Conservation (phyloP, 176 grass and related monocot genomes). For the Tillandsia fasciculata region DNA sequence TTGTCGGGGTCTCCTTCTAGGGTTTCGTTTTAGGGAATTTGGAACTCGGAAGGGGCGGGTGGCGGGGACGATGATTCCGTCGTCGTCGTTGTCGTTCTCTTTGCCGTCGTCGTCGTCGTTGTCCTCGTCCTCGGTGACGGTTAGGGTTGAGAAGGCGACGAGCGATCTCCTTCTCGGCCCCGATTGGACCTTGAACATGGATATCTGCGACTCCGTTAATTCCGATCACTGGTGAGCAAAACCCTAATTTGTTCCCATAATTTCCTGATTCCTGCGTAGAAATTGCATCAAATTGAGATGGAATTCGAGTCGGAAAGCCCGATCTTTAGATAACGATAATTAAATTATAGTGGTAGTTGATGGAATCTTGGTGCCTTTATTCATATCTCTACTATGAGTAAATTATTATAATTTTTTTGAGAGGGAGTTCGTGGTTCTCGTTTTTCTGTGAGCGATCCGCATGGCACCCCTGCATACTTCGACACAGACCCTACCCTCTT, state of each 20-base stretch:
- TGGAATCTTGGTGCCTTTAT: background rate
- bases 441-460: too few species aligned
- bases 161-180: conserved; percentile 78
- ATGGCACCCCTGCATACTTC: too few species aligned
- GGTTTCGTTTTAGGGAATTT: background rate
- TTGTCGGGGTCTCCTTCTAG: too few species aligned
- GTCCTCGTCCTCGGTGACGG: conserved; percentile 31
- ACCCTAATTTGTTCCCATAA: background rate
- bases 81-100: background rate
- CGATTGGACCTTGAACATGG: conserved; percentile 90
- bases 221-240: conserved; percentile 50
- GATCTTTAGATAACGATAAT: background rate
- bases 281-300: background rate
- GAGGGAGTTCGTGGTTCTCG: too few species aligned
- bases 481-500: too few species aligned
- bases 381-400: too few species aligned
- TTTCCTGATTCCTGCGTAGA: background rate
- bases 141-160: conserved; percentile 81
- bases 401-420: too few species aligned
- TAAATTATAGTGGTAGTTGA: background rate
- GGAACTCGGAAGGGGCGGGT: background rate
- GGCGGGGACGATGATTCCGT: background rate
- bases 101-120: conserved; percentile 14
- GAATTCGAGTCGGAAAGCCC: background rate
- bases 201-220: conserved; percentile 75